phyloP scores from a whole-genome alignment of 129 eudicot species.

The Pseudognaphalium luteoalbum region DNA sequence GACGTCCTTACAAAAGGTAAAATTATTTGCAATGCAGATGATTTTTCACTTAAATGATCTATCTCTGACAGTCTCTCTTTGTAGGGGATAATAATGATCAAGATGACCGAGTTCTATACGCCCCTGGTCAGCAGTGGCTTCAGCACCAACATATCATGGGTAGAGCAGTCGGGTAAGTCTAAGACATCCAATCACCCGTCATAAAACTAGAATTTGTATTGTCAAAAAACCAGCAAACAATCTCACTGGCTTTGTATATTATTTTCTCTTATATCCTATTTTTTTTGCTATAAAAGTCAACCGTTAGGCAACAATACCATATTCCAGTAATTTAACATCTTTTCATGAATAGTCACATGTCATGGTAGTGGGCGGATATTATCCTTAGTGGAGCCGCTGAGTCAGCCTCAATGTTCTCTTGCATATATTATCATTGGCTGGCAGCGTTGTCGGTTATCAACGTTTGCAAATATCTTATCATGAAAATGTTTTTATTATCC shows the following conservation, averaged over 20 bases:
- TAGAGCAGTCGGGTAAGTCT: constrained; percentile 82
- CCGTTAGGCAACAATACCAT: neutral
- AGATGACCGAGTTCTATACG: constrained; percentile 67
- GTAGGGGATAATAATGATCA: constrained; percentile 72
- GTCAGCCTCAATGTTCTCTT: too few relatives aligned
- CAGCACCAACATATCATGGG: constrained; percentile 78
- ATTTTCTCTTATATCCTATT: neutral
- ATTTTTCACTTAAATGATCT: constrained; percentile 2
- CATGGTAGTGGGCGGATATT: too few relatives aligned
- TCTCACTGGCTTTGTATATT: neutral
- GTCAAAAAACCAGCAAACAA: neutral
- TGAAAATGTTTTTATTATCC: neutral
- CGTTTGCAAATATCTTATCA: neutral
- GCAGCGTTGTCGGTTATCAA: too few relatives aligned
- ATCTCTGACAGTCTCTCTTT: constrained; percentile 9
- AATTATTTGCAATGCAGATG: neutral
- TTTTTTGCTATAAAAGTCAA: neutral
- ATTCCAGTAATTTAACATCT: too few relatives aligned
- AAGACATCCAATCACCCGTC: neutral
- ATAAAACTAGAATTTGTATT: neutral
- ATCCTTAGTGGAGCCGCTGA: too few relatives aligned
- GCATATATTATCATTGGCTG: too few relatives aligned
- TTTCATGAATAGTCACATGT: too few relatives aligned
- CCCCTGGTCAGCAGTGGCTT: constrained; percentile 88
- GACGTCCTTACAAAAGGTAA: constrained; percentile 88